A percentile compares a stretch with the other conserved stretches of the same genome.
Evolutionary conservation across 768 basidiomycete species (phyloP).

Genomic region (Dictyophora rubrovolvata): DNA sequence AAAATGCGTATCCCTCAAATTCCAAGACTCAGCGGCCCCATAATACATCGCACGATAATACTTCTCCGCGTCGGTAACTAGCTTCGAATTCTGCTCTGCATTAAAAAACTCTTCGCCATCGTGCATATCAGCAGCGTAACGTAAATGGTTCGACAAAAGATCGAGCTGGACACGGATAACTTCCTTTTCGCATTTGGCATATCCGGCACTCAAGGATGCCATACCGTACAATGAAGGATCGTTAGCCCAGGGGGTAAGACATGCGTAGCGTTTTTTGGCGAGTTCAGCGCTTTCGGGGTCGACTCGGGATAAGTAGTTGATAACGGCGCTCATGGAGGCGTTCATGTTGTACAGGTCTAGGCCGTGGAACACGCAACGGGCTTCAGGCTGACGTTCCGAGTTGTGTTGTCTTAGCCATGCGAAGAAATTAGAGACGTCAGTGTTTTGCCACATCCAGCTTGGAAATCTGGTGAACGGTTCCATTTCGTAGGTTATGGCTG

Average conservation of each 20-base stretch:
- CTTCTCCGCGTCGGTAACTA: conserved; percentile 22
- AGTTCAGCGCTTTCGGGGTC: conserved; percentile 18
- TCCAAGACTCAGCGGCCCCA: conserved; percentile 20
- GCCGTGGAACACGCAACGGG: conserved; percentile 19
- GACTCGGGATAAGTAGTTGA: conserved; percentile 18
- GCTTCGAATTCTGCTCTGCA: conserved; percentile 22
- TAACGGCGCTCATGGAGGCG: conserved; percentile 17
- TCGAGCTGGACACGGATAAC: conserved; percentile 17
- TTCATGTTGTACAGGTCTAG: conserved; percentile 21
- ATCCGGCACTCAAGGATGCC: conserved; percentile 4
- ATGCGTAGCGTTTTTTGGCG: conserved; percentile 18
- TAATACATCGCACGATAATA: conserved; percentile 22
- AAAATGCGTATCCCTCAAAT: conserved; percentile 14
- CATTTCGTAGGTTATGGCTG: neutral
- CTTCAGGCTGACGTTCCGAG: conserved; percentile 8
- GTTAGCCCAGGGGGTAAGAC: neutral
- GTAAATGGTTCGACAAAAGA: conserved; percentile 15
- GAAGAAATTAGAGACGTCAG: conserved; percentile 19
- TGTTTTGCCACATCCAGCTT: conserved; percentile 25
- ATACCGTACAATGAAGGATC: conserved; percentile 4
- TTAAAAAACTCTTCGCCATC: conserved; percentile 18
- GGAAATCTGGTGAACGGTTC: conserved; percentile 16
- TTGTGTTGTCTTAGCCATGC: conserved; percentile 17
- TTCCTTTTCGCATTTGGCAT: conserved; percentile 18
- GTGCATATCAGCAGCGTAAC: conserved; percentile 14